phyloP scores from a whole-genome alignment of 306 rosid species.

The Rosa multiflora region DNA sequence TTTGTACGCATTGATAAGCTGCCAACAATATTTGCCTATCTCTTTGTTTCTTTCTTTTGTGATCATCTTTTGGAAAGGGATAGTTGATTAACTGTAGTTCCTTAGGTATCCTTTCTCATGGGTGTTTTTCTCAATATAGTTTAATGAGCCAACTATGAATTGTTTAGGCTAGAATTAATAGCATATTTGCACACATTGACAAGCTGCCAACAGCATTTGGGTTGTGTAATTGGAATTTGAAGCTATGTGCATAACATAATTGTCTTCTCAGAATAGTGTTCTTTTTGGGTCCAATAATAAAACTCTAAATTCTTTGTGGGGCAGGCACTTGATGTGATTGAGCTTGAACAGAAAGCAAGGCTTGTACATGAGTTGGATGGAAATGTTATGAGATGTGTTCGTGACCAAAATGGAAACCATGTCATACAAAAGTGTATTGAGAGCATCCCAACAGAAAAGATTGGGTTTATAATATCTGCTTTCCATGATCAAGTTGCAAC shows the following conservation, averaged over 20 bases:
- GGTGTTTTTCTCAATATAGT: background rate
- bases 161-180: background rate
- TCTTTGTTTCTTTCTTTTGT: background rate
- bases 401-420: constrained; percentile 78
- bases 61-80: background rate
- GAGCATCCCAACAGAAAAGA: constrained; percentile 52
- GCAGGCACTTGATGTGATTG: constrained; percentile 65
- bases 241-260: constrained; percentile 2
- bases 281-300: background rate
- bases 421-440: constrained; percentile 75
- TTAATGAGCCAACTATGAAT: background rate
- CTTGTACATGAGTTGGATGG: constrained; percentile 65
- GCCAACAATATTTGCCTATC: background rate
- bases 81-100: background rate
- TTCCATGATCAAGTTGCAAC: constrained; percentile 48
- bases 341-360: constrained; percentile 51
- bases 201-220: background rate
- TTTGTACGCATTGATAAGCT: background rate
- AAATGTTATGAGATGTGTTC: constrained; percentile 63
- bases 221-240: background rate
- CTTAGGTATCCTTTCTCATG: background rate
- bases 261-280: background rate
- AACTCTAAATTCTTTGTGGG: background rate
- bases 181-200: background rate
- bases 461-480: constrained; percentile 58